Evolutionary conservation across 2,329 filamentous ascomycete species (phyloP).

Genomic region (Aspergillus aculeatus): DNA sequence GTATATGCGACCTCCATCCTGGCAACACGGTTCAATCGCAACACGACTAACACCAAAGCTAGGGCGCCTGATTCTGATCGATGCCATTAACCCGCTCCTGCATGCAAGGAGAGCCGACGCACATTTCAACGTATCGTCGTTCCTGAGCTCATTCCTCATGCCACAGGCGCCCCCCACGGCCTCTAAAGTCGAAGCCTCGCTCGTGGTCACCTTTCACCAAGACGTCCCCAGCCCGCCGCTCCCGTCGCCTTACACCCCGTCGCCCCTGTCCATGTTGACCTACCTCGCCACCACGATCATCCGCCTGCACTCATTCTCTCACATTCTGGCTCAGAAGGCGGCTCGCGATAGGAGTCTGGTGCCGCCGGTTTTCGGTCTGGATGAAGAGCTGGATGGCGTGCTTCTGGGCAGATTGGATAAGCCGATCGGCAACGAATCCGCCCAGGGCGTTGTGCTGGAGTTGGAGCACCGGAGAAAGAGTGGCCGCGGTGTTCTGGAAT

Average conservation of each 20-base stretch:
- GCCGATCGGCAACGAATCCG: constrained; percentile 31
- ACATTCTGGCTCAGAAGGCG: constrained; percentile 71
- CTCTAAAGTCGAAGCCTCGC: constrained; percentile 54
- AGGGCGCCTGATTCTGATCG: constrained; percentile 76
- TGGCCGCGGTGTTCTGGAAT: constrained; percentile 73
- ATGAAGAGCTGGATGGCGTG: constrained; percentile 74
- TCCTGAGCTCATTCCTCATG: constrained; percentile 67
- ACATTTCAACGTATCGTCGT: constrained; percentile 61
- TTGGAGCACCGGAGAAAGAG: constrained; percentile 85
- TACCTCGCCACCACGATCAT: constrained; percentile 90
- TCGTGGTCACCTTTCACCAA: constrained; percentile 78
- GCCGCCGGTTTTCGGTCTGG: constrained; percentile 75
- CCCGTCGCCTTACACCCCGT: constrained; percentile 53
- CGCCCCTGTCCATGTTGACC: constrained; percentile 68
- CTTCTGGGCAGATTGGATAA: constrained; percentile 61
- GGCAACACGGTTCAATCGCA: neutral
- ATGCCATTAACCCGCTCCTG: constrained; percentile 70
- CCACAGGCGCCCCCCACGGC: constrained; percentile 43
- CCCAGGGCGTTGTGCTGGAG: constrained; percentile 69
- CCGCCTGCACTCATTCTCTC: constrained; percentile 68
- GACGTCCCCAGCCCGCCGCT: constrained; percentile 65
- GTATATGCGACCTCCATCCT: constrained; percentile 8
- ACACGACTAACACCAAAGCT: constrained; percentile 13
- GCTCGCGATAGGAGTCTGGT: constrained; percentile 72
- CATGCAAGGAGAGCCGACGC: constrained; percentile 40